Evolutionary conservation across 768 basidiomycete species (phyloP).

Genomic region (Termitomyces sp.): DNA sequence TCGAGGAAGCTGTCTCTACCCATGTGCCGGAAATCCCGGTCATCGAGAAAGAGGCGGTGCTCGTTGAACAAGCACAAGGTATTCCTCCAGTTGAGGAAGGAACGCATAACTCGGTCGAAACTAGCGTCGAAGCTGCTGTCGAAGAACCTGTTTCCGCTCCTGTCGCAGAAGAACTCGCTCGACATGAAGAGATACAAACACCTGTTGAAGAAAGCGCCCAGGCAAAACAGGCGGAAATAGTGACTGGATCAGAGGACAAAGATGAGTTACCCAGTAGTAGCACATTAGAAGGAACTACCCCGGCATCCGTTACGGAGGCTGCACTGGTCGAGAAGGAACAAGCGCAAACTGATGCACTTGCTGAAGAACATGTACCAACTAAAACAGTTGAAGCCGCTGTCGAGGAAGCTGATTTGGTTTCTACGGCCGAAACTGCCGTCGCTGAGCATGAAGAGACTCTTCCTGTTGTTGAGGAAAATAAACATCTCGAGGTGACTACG

Average conservation of each 20-base stretch:
- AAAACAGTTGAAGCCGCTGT: not conserved
- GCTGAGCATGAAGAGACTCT: not conserved
- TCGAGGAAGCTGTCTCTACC: not conserved
- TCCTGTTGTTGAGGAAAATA: not conserved
- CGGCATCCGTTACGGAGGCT: not conserved
- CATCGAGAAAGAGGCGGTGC: not conserved
- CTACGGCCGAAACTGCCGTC: not conserved
- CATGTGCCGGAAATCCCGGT: not conserved
- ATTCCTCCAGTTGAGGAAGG: not conserved
- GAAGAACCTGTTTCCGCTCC: not conserved
- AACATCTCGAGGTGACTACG: not conserved
- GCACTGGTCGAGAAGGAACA: not conserved
- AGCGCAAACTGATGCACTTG: not conserved
- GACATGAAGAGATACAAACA: not conserved
- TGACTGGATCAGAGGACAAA: not conserved
- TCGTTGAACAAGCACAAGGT: not conserved
- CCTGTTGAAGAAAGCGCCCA: not conserved
- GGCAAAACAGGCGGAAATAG: not conserved
- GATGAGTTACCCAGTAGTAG: not conserved
- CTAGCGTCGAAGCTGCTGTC: not conserved
- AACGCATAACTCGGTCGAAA: not conserved
- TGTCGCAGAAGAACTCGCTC: not conserved
- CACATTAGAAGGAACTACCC: not conserved
- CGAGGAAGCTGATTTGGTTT: not conserved
- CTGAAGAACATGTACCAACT: not conserved